Conservation (phyloP, 2,329 filamentous ascomycete genomes). For the Whalleya microplaca region DNA sequence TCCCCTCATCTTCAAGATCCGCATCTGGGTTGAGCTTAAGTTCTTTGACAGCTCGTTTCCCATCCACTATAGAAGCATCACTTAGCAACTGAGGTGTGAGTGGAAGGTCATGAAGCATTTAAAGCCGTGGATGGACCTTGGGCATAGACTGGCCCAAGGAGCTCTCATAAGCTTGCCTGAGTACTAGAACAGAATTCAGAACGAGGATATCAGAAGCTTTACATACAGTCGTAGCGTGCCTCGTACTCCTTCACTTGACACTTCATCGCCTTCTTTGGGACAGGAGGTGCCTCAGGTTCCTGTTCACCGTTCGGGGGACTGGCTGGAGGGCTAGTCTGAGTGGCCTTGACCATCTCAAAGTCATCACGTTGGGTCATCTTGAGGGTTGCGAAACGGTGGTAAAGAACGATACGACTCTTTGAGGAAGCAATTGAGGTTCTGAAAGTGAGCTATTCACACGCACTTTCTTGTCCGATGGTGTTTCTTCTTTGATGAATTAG, state of each 20-base stretch:
- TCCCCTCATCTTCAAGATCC: slow-evolving; percentile 9
- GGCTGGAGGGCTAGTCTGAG: not conserved
- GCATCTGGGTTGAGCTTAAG: slow-evolving; percentile 2
- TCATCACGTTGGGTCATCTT: slow-evolving; percentile 10
- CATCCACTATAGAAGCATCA: not conserved
- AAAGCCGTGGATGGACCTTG: no score
- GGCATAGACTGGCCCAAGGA: not conserved
- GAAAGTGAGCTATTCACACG: not conserved
- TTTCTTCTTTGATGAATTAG: no score
- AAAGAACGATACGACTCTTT: not conserved
- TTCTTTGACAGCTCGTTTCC: slow-evolving; percentile 8
- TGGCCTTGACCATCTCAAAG: slow-evolving; percentile 3
- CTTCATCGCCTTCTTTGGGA: slow-evolving; percentile 4
- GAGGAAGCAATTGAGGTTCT: not conserved
- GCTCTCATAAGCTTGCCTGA: not conserved
- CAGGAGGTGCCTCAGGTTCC: not conserved
- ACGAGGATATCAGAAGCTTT: not conserved
- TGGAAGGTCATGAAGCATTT: not conserved
- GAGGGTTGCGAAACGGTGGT: not conserved
- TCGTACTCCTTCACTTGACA: slow-evolving; percentile 15
- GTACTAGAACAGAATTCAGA: not conserved
- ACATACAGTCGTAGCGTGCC: slow-evolving; percentile 5
- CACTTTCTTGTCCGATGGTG: not conserved
- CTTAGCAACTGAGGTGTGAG: not conserved
- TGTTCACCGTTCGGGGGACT: not conserved